Percentiles rank a stretch among this genome's conserved stretches.
These are phyloP conservation scores for Microstegium vimineum DNA, from an alignment of 176 grass and related monocot genomes.

Conservation along the genomic window DNA sequence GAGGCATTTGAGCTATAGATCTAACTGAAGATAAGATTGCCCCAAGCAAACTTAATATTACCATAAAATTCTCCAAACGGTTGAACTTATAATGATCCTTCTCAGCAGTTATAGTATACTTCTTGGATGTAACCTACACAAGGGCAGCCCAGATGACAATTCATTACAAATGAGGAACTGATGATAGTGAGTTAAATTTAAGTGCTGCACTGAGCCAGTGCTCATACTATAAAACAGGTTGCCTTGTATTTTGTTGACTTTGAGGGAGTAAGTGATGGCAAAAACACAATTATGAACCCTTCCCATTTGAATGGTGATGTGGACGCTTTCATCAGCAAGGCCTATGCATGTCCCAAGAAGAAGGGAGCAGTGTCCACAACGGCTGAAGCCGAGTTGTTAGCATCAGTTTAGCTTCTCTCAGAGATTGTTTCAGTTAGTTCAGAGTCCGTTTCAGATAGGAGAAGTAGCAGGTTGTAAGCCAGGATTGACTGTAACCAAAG, in stretches of 20 bases:
- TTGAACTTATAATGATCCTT: constrained; percentile 96
- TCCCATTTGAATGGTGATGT: background rate
- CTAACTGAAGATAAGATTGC: background rate
- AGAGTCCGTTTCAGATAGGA: background rate
- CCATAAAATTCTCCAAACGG: constrained; percentile 83
- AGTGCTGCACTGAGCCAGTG: background rate
- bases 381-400: background rate
- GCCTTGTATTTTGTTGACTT: background rate
- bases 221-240: background rate
- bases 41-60: constrained; percentile 39
- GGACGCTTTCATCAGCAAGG: background rate
- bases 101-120: constrained; percentile 72
- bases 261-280: background rate
- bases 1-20: background rate
- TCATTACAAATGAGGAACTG: background rate
- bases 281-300: constrained; percentile 20
- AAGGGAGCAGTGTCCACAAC: background rate
- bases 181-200: background rate
- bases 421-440: background rate
- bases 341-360: background rate
- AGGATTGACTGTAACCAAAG: too few relatives aligned
- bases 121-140: constrained; percentile 89
- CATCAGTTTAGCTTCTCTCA: background rate
- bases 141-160: constrained; percentile 22
- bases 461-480: background rate